Evolutionary conservation across 371 early-diverging fungal species (phyloP), one percentile per base, ranked within the genome.

Genomic region (Coemansia sp.): DNA sequence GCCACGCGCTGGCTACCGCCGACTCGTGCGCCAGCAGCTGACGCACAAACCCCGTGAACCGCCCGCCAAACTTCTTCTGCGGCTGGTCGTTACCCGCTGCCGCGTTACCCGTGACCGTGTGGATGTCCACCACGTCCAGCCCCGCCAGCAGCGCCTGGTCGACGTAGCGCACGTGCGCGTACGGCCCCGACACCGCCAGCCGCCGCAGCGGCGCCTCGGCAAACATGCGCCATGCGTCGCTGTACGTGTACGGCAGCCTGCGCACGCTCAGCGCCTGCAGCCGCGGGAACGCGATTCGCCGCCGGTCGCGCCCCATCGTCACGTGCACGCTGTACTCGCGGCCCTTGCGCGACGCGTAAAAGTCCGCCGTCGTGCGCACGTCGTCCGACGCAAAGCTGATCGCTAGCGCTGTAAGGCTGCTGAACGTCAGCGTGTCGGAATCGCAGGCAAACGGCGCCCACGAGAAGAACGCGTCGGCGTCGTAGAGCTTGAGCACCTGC

Each of bases 191-290:
- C 1, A 71, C 48, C 0, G 67, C 54, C 10, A 71, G 51, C 0
- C 42, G 57, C 5, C 31, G 41, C 1, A 71, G 14, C 2, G 72
- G 72, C 35, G 72, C 38, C 7, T 47, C 63, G 12, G 55, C 48
- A 30, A 71, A 71, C 72, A 71, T 71, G 5, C 58, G 26, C 72
- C 72, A 71, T 4, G 72, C 72, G 9, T 33, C 59, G 7, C 59
- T 26, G 59, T 67, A 71, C 3, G 72, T 63, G 34, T 59, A 71
- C 10, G 72, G 72, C 8, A 71, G 56, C 10, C 34, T 48, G 36
- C 63, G 63, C 1, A 71, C 35, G 1, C 51, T 41, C n/a, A 71
- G 56, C 10, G 42, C 16, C 11, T 42, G 38, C 2, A 71, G 63
- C 3, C 4, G 3, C 1, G 72, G 72, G 9, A 71, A 59, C 10